Base-by-base conservation (phyloP, 805 yeast genomes). In the Metschnikowia corniflorae region DNA sequence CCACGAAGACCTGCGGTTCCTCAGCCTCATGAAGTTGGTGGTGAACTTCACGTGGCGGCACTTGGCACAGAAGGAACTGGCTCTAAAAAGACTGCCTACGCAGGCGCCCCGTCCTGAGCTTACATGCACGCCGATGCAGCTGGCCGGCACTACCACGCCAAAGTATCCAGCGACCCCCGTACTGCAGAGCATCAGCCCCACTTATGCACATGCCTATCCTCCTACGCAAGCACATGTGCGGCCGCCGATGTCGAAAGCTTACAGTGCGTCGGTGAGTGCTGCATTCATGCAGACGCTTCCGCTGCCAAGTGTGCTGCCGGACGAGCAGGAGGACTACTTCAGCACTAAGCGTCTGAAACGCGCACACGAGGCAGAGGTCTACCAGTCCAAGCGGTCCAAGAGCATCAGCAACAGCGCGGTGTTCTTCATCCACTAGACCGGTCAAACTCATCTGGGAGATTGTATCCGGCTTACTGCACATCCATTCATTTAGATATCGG, bases 1-100 rank as follows among this genome's bases (percentile, higher is more conserved):
- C 49, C 56, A 58, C 43, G 63, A 64, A 25, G 53, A 49, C 29
- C 56, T 60, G 30, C 64, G 63, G 41, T 57, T 58, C 47, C 53
- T 60, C 33, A 53, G 54, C 33, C 56, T 63, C 42, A 67, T 67
- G 73, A 58, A 54, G 39, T 44, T 55, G 21, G 47, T 67, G 45
- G 57, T 64, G 26, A 51, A 52, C 21, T 59, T 55, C 38, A 60
- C 66, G 29, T 58, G 60, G 40, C 47, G 50, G 20, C 55, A 52
- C 26, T 51, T 58, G 44, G 46, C 43, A 7, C 46, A 38, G 8
- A 31, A 30, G 26, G 46, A 42, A 16, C 33, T 31, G 17, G 26
- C 30, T 6, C 31, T 28, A 26, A 34, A 38, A 29, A 29, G 40
- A 33, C 35, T 29, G 8, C 24, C 26, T n/a, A 16, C 16, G 17